Percentiles rank a stretch among this genome's conserved stretches.
These are phyloP conservation scores for Diplodia scrobiculata DNA, from an alignment of 2,329 filamentous ascomycete species.

Conservation along the genomic window DNA sequence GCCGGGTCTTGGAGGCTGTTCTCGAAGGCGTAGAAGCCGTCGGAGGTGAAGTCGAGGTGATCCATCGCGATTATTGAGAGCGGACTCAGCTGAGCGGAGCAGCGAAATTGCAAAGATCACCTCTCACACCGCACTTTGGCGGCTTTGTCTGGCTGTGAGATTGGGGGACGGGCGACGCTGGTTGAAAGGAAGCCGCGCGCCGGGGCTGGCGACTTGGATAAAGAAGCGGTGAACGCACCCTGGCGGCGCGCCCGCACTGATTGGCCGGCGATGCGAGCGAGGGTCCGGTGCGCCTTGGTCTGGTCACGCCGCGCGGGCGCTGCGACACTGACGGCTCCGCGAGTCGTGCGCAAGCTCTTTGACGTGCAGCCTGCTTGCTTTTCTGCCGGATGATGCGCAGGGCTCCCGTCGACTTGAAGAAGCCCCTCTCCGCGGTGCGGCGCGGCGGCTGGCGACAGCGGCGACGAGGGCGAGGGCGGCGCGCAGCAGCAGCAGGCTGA, in stretches of 20 bases:
- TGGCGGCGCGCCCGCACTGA: slow-evolving; percentile 22
- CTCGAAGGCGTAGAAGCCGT: slow-evolving; percentile 28
- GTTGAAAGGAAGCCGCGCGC: slow-evolving; percentile 28
- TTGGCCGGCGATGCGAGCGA: slow-evolving; percentile 24
- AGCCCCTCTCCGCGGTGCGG: slow-evolving; percentile 2
- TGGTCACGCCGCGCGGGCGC: slow-evolving; percentile 21
- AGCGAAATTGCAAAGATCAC: slow-evolving; percentile 30
- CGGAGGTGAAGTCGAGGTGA: slow-evolving; percentile 30
- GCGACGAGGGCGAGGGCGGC: neutral
- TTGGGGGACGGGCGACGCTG: slow-evolving; percentile 25
- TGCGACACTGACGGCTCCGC: slow-evolving; percentile 25
- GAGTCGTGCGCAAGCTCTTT: slow-evolving; percentile 26
- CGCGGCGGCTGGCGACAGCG: neutral
- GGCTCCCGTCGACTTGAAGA: slow-evolving; percentile 19
- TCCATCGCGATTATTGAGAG: slow-evolving; percentile 27
- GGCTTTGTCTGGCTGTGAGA: slow-evolving; percentile 24
- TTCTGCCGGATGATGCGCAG: slow-evolving; percentile 26
- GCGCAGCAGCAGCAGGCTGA: neutral
- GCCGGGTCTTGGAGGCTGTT: slow-evolving; percentile 21
- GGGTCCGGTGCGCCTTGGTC: slow-evolving; percentile 24
- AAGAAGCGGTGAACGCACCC: slow-evolving; percentile 27
- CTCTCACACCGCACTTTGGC: slow-evolving; percentile 30
- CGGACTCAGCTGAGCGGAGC: slow-evolving; percentile 28
- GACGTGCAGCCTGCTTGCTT: slow-evolving; percentile 24
- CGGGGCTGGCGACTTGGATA: slow-evolving; percentile 27